Conservation (phyloP, 2,329 filamentous ascomycete species). For the Ceratocystiopsis brevicomis region DNA sequence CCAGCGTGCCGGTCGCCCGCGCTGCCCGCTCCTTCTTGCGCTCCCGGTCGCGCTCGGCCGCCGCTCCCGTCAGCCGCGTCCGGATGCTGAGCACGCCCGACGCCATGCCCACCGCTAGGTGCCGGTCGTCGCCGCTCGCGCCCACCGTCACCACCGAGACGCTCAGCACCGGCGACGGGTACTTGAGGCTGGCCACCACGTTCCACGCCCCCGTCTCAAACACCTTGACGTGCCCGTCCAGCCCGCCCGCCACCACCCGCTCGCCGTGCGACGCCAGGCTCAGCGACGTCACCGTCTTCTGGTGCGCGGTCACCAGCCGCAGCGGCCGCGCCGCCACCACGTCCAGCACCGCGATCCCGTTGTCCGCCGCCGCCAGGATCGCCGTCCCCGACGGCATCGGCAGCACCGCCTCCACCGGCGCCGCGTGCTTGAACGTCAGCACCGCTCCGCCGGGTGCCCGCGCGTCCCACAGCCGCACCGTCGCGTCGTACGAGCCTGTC, state of each 20-base stretch:
- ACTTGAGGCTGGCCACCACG: constrained; percentile 86
- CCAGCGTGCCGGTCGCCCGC: constrained; percentile 59
- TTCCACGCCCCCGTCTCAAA: constrained; percentile 93
- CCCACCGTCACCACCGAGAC: constrained; percentile 56
- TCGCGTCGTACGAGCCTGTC: constrained; percentile 87
- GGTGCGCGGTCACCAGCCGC: constrained; percentile 77
- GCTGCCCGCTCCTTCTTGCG: constrained; percentile 42
- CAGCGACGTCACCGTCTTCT: constrained; percentile 89
- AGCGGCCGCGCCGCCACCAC: constrained; percentile 78
- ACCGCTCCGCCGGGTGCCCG: constrained; percentile 48
- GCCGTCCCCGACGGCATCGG: constrained; percentile 75
- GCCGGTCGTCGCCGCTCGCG: constrained; percentile 60
- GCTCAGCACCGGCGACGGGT: constrained; percentile 75
- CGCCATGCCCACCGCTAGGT: constrained; percentile 87
- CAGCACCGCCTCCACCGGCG: constrained; percentile 73
- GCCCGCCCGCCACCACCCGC: constrained; percentile 66
- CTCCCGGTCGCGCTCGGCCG: constrained; percentile 6
- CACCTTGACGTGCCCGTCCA: constrained; percentile 93
- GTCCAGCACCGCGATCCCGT: constrained; percentile 77
- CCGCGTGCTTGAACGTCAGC: constrained; percentile 91
- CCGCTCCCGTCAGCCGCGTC: constrained; percentile 9
- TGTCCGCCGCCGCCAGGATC: constrained; percentile 67
- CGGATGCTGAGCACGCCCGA: constrained; percentile 51
- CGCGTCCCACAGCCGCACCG: constrained; percentile 85
- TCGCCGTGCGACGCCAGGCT: constrained; percentile 63